Evolutionary conservation across 345 rosid species (phyloP), one percentile per base, ranked within the genome.

Genomic region (Euphorbia peplus): DNA sequence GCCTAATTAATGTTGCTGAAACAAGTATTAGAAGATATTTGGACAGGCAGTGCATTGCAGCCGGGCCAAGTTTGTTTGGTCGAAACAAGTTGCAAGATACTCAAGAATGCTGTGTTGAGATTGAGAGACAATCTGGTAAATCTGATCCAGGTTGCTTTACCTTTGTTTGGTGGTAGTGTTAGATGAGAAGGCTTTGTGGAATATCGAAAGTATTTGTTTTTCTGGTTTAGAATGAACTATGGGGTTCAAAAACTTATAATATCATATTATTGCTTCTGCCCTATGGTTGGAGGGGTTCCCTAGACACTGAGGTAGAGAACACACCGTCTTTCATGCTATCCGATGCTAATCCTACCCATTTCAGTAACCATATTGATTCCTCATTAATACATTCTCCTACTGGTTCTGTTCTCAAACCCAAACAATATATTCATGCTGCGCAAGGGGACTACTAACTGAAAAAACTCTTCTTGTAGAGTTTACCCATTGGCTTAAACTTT

Each of bases 1-100:
- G 88, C 47, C 82, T 87, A 72, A 58, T 91, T 39, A 91, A 87
- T 60, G 59, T 87, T 28, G 83, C 92, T 0, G 93, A 87, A 77
- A 87, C 85, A 51, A 85, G 92, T 74, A 85, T 95, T 42, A 16
- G 75, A 42, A 86, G 86, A 67, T 91, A 70, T 70, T 71, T 95
- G 79, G 90, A 81, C 73, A 81, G 78, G 68, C 88, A 86, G 78
- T n/a, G n/a, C n/a, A n/a, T 84, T 85, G 8, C 77, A 83, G 50
- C 74, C 37, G 3, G 83, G 78, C 4, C 81, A 78, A 63, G 29
- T 72, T 15, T 53, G 63, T 32, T 60, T 39, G 0, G 83, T 82
- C 9, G 83, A 70, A 60, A 57, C n/a, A 3, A 64, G 75, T 62
- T 35, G 59, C 47, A 73, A 69, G 72, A 63, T 70, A 32, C 57